Evolutionary conservation across 2,329 filamentous ascomycete genomes (phyloP), one percentile per base, ranked within the genome.

Genomic region (Colletotrichum sp.): DNA sequence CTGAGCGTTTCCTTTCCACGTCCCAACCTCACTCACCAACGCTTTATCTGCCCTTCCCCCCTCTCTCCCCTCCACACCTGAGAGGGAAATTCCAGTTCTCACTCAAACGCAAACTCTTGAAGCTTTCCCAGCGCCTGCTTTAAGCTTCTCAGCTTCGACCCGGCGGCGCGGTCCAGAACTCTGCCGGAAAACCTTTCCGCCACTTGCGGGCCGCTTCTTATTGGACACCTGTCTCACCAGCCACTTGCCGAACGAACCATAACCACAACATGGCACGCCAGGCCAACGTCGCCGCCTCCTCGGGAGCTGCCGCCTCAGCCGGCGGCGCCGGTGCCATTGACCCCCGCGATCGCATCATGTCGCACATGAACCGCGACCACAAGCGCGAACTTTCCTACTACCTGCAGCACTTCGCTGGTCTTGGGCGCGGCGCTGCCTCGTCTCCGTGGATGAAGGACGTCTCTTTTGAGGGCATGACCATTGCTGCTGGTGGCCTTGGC

Each of bases 331-430:
- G 84, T 26, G 80, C 80, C 64, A 12, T 55, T n/a, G 80, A 79
- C 43, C 79, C 81, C 74, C 84, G 82, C 63, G 78, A 79, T 52
- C 84, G 85, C 79, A 87, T 87, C 83, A 91, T 96, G 81, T 88
- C 88, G 39, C 96, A 98, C 87, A 97, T 98, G 95, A 98, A 98
- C 86, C 87, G 88, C 59, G 94, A 96, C 84, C 96, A 98, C 86
- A 87, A 89, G 68, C 90, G 92, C 79, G 95, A 95, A 74, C 92
- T 98, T 66, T 87, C 90, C 73, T 90, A 94, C 82, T 98, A 96
- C 85, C 91, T 98, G n/a, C 92, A 92, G 78, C 91, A 95, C 84
- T 95, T 92, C 86, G 88, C 87, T 82, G 84, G 87, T 18, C 87
- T 95, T 60, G 90, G 92, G 18, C 81, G 89, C 9, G 84, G 86